Percentiles rank a stretch among this genome's conserved stretches.
These are phyloP conservation scores for Pulveroboletus sp. DNA, from an alignment of 768 basidiomycete species.

Conservation along the genomic window DNA sequence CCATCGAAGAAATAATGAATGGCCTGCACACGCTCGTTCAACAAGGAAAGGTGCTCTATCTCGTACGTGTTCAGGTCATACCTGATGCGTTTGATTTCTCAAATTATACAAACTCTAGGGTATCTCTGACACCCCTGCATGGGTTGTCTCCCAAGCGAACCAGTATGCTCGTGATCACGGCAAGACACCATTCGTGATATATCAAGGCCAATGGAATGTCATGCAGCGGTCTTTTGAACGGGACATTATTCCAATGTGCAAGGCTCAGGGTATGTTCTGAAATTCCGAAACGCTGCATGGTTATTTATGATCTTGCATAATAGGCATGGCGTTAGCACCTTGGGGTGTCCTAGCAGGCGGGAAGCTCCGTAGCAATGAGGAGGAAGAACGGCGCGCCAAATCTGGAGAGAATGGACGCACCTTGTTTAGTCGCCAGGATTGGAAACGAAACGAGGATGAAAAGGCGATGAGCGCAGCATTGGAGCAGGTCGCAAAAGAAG, in stretches of 20 bases:
- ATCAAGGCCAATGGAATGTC: conserved; percentile 48
- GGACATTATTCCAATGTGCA: conserved; percentile 39
- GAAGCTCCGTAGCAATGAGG: conserved; percentile 30
- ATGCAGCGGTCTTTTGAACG: conserved; percentile 41
- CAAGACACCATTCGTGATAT: conserved; percentile 50
- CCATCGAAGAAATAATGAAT: conserved; percentile 47
- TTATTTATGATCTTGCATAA: not conserved
- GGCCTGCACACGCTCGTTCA: conserved; percentile 41
- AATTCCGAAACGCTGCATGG: not conserved
- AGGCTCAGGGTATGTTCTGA: conserved; percentile 18
- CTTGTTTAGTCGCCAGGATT: conserved; percentile 6
- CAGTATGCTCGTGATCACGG: conserved; percentile 49
- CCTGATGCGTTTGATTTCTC: not conserved
- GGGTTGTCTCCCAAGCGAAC: conserved; percentile 48
- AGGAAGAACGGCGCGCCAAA: conserved; percentile 27
- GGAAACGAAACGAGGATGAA: not conserved
- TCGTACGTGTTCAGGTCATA: conserved; percentile 16
- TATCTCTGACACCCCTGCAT: conserved; percentile 46
- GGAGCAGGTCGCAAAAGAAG: not conserved
- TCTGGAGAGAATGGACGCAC: conserved; percentile 29
- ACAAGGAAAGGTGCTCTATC: conserved; percentile 44
- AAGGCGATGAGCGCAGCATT: not conserved
- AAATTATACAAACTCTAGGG: conserved; percentile 24
- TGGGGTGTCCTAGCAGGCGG: conserved; percentile 37
- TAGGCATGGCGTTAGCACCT: conserved; percentile 35